Conservation (phyloP, 1,284 basidiomycete genomes). For the Amylostereum areolatum region DNA sequence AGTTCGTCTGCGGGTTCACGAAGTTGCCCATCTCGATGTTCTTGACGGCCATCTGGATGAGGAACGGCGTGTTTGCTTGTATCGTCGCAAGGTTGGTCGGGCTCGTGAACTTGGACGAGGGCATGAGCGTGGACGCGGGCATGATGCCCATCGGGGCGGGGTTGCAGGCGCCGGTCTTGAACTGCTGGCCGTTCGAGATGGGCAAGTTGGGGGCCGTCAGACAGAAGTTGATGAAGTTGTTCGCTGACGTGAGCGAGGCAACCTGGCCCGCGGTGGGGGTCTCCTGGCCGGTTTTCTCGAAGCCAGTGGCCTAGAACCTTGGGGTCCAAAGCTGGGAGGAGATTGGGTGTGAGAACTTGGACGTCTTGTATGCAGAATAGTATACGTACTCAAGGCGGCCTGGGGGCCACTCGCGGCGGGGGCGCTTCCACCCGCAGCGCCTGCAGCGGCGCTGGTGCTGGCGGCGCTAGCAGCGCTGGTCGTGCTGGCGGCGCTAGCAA, state of each 20-base stretch:
- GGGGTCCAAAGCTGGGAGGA: constrained; percentile 27
- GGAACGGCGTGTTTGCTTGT: constrained; percentile 39
- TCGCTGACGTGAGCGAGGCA: constrained; percentile 39
- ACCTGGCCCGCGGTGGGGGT: constrained; percentile 38
- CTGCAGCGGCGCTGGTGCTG: constrained; percentile 4
- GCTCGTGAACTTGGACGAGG: constrained; percentile 41
- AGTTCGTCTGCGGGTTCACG: constrained; percentile 47
- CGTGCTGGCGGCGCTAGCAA: constrained; percentile 11
- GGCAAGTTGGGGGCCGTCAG: constrained; percentile 24
- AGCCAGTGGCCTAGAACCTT: constrained; percentile 34
- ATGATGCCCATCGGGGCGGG: constrained; percentile 37
- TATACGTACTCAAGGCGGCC: constrained; percentile 9
- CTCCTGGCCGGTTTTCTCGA: constrained; percentile 37
- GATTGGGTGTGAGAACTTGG: neutral
- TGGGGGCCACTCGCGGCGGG: constrained; percentile 12
- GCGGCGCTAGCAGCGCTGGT: constrained; percentile 5
- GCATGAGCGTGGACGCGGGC: constrained; percentile 38
- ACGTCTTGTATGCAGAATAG: neutral
- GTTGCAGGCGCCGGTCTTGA: constrained; percentile 36
- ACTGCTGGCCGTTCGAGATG: constrained; percentile 39
- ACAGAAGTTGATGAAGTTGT: constrained; percentile 56
- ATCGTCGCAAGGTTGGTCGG: constrained; percentile 40
- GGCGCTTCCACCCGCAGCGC: neutral
- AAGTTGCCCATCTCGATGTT: constrained; percentile 49
- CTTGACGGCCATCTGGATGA: constrained; percentile 39